Base-by-base conservation (phyloP, 495 filamentous ascomycete species). In the Amphirosellinia nigrospora region DNA sequence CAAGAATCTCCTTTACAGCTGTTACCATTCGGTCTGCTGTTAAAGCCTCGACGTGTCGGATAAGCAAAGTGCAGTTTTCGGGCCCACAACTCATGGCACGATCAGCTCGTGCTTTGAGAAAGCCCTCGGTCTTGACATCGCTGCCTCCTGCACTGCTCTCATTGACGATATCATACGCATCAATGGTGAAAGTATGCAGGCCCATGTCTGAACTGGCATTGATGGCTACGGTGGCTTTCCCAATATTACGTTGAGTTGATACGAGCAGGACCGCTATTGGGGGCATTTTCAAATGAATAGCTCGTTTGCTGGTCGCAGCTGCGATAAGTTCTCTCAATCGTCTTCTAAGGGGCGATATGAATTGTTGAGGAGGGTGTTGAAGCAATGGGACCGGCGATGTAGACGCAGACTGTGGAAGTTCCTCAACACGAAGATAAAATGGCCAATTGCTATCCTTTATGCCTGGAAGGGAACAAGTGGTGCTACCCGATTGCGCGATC, bases 71-170 rank as follows among this genome's bases (percentile, higher is more conserved):
- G 60, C 93, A 97, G 75, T 84, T 91, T 73, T 94, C 89, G 0
- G 93, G 78, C 9, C 96, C 96, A 74, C 96, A 98, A 68, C 89
- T 89, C 78, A 98, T 88, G 19, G 94, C 96, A 50, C 96, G 86
- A 65, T 98, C 96, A 3, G 91, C 92, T 60, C 96, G 88, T 8
- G 93, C 91, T 71, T 95, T 92, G 26, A 99, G 81, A 72, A 96
- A 92, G 5, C 90, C 94, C 70, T 96, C 96, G 0, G 94, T 94
- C 82, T 98, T 97, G 52, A 96, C 92, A 75, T 99, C 96, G 67
- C 91, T 90, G 10, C 92, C 93, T 38, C 93, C 92, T 0, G 89
- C 91, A 45, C 93, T 93, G 23, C 93, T 92, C 73, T 98, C 95
- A 11, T 93, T 93, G 15, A 97, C 83, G 59, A 98, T 93, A 72